Evolutionary conservation across 1,284 basidiomycete species (phyloP).

Genomic region (Ceratobasidium sp.): DNA sequence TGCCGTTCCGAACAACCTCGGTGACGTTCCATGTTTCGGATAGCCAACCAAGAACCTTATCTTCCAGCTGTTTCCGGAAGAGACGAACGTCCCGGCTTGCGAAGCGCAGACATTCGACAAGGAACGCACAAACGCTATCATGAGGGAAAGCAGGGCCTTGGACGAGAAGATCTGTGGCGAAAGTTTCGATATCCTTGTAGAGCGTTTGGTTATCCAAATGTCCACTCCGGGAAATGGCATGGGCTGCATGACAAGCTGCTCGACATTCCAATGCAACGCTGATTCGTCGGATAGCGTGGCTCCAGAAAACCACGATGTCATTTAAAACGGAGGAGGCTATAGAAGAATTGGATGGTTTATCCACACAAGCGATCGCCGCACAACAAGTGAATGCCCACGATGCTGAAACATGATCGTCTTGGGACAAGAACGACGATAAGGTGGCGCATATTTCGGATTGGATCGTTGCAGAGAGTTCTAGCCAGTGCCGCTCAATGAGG

Average conservation of each 20-base stretch:
- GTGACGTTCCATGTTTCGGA: constrained; percentile 74
- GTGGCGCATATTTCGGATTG: constrained; percentile 58
- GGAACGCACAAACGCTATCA: constrained; percentile 87
- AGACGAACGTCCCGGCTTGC: constrained; percentile 82
- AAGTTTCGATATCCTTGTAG: constrained; percentile 74
- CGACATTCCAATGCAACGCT: constrained; percentile 74
- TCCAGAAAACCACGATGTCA: constrained; percentile 80
- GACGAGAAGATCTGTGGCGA: constrained; percentile 83
- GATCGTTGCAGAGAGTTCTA: constrained; percentile 11
- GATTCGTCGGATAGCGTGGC: constrained; percentile 78
- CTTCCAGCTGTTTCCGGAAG: constrained; percentile 82
- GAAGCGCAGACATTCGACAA: constrained; percentile 71
- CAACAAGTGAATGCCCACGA: constrained; percentile 86
- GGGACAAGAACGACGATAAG: constrained; percentile 70
- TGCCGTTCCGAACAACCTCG: constrained; percentile 54
- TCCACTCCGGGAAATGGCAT: constrained; percentile 55
- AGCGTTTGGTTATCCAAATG: constrained; percentile 59
- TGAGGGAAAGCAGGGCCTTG: constrained; percentile 86
- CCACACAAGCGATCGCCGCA: constrained; percentile 70
- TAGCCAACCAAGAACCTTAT: constrained; percentile 86
- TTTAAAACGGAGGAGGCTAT: constrained; percentile 48
- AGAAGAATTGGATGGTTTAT: constrained; percentile 4
- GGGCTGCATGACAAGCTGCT: constrained; percentile 81
- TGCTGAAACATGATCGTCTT: constrained; percentile 73
- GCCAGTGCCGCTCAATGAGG: constrained; percentile 63